A percentile compares a stretch with the other conserved stretches of the same genome.
Conservation (phyloP, 192 early-diverging fungal species). For the Backusella circina region DNA sequence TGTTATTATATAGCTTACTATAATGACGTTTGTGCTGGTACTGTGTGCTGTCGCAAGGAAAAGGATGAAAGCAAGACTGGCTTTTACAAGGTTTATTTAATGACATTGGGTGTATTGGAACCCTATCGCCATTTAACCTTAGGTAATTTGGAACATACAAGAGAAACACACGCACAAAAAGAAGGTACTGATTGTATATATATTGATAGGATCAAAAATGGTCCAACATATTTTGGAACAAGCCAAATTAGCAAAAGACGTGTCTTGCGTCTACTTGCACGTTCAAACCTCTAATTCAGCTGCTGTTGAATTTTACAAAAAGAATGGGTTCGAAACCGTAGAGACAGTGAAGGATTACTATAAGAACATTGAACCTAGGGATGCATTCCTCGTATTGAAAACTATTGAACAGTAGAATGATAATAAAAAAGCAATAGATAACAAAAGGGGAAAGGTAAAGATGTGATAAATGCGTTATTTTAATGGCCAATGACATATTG, state of each 20-base stretch:
- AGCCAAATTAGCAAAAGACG: conserved; percentile 40
- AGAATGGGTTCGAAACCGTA: conserved; percentile 65
- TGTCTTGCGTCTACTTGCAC: conserved; percentile 70
- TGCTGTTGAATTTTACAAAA: conserved; percentile 81
- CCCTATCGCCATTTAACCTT: conserved; percentile 79
- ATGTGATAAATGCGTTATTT: background rate
- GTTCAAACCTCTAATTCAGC: conserved; percentile 81
- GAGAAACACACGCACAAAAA: background rate
- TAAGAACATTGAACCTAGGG: conserved; percentile 74
- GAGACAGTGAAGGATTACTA: conserved; percentile 73
- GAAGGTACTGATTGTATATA: background rate
- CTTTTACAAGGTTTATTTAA: conserved; percentile 70
- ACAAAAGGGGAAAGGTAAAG: background rate
- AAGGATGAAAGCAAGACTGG: conserved; percentile 31
- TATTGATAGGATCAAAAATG: conserved; percentile 49
- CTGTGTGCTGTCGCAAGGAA: conserved; percentile 81
- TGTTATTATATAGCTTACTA: conserved; percentile 61
- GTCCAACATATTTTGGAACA: conserved; percentile 57
- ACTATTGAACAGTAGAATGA: conserved; percentile 11
- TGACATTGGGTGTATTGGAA: conserved; percentile 89
- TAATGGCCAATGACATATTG: background rate
- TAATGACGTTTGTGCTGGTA: conserved; percentile 70
- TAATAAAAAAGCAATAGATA: background rate
- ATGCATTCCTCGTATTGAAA: conserved; percentile 69
- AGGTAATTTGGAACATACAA: conserved; percentile 40